phyloP scores from a whole-genome alignment of 1,139 yeast species.

The Trichomonascaceae sp. region DNA sequence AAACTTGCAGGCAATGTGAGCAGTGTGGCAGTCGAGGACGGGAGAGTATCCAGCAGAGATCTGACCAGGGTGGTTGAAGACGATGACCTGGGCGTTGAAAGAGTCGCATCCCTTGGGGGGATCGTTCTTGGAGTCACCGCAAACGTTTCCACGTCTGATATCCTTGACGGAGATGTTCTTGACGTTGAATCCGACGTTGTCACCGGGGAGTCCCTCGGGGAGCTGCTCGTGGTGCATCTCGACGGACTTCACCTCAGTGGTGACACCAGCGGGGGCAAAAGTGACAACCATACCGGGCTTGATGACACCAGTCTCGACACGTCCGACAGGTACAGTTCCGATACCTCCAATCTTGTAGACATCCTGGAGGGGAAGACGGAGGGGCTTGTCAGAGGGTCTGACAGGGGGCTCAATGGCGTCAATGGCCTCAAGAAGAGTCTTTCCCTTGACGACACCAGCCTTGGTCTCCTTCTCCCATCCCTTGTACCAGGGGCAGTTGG shows the following conservation, averaged over 20 bases:
- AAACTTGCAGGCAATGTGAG: conserved; percentile 89
- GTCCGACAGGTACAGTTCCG: conserved; percentile 90
- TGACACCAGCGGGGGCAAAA: conserved; percentile 86
- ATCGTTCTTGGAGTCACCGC: conserved; percentile 93
- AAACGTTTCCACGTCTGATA: conserved; percentile 90
- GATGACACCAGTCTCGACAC: conserved; percentile 87
- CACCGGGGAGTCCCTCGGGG: conserved; percentile 82
- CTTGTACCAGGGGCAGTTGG: conserved; percentile 87
- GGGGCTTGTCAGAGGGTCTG: conserved; percentile 84
- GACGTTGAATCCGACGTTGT: conserved; percentile 91
- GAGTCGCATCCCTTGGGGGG: conserved; percentile 77
- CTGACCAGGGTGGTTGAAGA: conserved; percentile 91
- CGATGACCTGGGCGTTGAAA: conserved; percentile 82
- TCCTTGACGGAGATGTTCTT: conserved; percentile 91
- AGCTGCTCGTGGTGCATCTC: conserved; percentile 91
- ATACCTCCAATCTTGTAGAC: conserved; percentile 91
- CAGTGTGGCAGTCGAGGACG: conserved; percentile 90
- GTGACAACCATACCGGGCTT: conserved; percentile 87
- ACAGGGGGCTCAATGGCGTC: conserved; percentile 76
- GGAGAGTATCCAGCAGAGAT: conserved; percentile 89
- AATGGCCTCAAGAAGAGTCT: conserved; percentile 79
- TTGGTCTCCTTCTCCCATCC: conserved; percentile 84
- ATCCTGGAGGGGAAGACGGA: conserved; percentile 85
- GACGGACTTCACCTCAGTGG: conserved; percentile 88
- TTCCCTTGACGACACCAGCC: conserved; percentile 65